These are phyloP conservation scores for Brasilioporus rufonigricans DNA, from an alignment of 768 basidiomycete genomes.

Conservation along the genomic window DNA sequence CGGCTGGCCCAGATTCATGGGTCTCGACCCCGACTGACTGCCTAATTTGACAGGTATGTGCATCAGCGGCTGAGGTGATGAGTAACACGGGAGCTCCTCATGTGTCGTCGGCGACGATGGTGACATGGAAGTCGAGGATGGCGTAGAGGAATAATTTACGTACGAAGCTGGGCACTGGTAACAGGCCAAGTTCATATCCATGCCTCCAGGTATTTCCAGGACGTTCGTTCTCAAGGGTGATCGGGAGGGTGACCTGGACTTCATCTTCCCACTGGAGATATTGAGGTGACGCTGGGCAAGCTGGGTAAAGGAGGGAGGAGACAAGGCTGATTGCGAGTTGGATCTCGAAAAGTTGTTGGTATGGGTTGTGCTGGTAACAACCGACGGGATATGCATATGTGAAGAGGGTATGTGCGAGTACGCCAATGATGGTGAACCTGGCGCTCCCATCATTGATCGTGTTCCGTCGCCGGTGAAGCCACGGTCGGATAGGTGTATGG, in stretches of 20 bases:
- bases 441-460: neutral
- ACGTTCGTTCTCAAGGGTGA: conserved; percentile 28
- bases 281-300: conserved; percentile 26
- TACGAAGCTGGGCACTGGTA: conserved; percentile 33
- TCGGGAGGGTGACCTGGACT: conserved; percentile 31
- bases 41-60: conserved; percentile 18
- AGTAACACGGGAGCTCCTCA: conserved; percentile 19
- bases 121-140: conserved; percentile 55
- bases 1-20: conserved; percentile 10
- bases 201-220: conserved; percentile 14
- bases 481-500: conserved; percentile 19
- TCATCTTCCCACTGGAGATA: conserved; percentile 23
- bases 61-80: conserved; percentile 17
- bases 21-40: conserved; percentile 15
- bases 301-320: conserved; percentile 18
- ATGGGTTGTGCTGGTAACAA: conserved; percentile 44
- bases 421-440: conserved; percentile 12
- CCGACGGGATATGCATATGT: conserved; percentile 50
- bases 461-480: conserved; percentile 8
- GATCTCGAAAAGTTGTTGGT: conserved; percentile 14
- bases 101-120: conserved; percentile 39
- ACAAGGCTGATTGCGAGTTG: conserved; percentile 8
- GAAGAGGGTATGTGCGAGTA: conserved; percentile 28
- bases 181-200: conserved; percentile 9
- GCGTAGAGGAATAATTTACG: conserved; percentile 53